Evolutionary conservation across 352 stramenopile genomes (phyloP).

Genomic region (Phytophthora pini): DNA sequence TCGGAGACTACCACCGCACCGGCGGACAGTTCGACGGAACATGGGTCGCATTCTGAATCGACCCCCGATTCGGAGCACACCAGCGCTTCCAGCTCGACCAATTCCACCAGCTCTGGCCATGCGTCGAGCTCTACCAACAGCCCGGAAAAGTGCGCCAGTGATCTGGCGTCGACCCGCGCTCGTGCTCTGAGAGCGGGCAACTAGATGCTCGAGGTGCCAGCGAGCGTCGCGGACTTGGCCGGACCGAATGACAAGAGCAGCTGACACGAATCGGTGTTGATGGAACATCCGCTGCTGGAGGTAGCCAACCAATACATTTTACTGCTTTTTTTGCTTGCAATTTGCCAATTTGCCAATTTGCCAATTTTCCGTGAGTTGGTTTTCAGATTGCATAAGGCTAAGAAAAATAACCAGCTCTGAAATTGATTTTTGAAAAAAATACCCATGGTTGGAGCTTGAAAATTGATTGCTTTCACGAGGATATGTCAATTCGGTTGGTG

Average conservation of each 20-base stretch:
- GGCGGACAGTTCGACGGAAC: not conserved
- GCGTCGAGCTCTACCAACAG: not conserved
- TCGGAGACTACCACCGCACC: not conserved
- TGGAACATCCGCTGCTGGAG: not conserved
- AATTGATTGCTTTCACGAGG: too few species aligned
- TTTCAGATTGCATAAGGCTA: too few species aligned
- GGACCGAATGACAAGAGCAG: not conserved
- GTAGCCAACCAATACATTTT: too few species aligned
- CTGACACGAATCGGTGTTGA: not conserved
- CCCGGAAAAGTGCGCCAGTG: conserved; percentile 11
- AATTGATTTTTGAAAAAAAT: too few species aligned
- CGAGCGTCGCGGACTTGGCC: not conserved
- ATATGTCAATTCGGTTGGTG: too few species aligned
- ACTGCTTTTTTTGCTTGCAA: too few species aligned
- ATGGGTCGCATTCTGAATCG: too few species aligned
- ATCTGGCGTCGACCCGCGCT: conserved; percentile 11
- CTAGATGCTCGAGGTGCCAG: not conserved
- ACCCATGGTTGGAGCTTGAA: too few species aligned
- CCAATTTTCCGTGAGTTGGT: too few species aligned
- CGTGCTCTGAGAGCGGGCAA: conserved; percentile 6
- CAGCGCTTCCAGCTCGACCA: not conserved
- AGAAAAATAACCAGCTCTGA: too few species aligned
- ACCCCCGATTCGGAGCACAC: too few species aligned
- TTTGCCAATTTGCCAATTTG: too few species aligned
- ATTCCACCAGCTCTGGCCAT: not conserved